A percentile compares a stretch with the other conserved stretches of the same genome.
These are phyloP conservation scores for Aspergillus awamori DNA, from an alignment of 2,329 filamentous ascomycete genomes.

Conservation along the genomic window DNA sequence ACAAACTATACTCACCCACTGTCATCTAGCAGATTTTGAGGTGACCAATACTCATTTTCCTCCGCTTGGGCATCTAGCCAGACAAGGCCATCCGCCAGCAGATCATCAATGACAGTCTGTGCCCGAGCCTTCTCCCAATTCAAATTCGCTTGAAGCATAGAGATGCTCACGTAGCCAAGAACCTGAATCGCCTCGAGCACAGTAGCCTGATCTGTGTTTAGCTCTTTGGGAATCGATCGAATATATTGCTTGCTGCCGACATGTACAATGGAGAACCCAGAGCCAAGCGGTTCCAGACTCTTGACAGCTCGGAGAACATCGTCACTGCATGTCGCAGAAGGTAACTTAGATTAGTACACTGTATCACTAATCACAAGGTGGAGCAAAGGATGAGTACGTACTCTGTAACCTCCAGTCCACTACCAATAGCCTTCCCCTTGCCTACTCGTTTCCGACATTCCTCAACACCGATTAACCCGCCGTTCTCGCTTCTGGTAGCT, in stretches of 20 bases:
- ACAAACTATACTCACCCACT: constrained; percentile 33
- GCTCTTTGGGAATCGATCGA: constrained; percentile 87
- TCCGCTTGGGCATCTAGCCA: constrained; percentile 87
- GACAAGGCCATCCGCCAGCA: constrained; percentile 84
- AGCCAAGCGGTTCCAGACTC: constrained; percentile 82
- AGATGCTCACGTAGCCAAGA: constrained; percentile 84
- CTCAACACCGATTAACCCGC: constrained; percentile 80
- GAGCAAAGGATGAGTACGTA: constrained; percentile 42
- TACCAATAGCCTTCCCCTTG: constrained; percentile 72
- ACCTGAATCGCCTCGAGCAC: constrained; percentile 91
- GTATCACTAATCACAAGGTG: neutral
- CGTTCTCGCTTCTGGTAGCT: constrained; percentile 84
- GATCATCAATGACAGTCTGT: constrained; percentile 86
- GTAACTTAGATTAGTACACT: neutral
- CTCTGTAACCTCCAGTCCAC: constrained; percentile 77
- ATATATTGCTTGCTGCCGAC: constrained; percentile 88
- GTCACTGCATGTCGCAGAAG: constrained; percentile 57
- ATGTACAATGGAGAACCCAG: constrained; percentile 80
- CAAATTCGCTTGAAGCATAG: constrained; percentile 85
- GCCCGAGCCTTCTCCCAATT: constrained; percentile 82
- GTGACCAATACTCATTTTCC: constrained; percentile 89
- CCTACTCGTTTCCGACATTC: constrained; percentile 79
- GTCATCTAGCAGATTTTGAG: constrained; percentile 49
- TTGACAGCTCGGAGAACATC: constrained; percentile 88
- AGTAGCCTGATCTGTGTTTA: constrained; percentile 90